phyloP scores from a whole-genome alignment of 2,329 filamentous ascomycete genomes.

The Hypoxylon sp. region DNA sequence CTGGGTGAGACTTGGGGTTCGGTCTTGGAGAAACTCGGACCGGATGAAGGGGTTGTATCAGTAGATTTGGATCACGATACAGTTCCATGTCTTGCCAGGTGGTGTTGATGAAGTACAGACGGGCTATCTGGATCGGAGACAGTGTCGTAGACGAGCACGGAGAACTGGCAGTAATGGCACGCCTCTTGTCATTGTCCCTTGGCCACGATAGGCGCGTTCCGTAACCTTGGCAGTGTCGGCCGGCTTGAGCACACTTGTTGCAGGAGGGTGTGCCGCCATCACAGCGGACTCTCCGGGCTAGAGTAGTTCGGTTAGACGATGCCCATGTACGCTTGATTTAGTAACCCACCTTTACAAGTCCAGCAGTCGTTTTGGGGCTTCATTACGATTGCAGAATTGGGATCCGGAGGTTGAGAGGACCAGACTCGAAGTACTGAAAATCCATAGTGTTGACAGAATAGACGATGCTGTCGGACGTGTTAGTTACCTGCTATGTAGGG shows the following conservation, averaged over 20 bases:
- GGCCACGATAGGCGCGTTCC: slow-evolving; percentile 44
- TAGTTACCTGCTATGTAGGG: too few relatives aligned
- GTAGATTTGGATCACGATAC: slow-evolving; percentile 19
- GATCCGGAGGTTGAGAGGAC: too few relatives aligned
- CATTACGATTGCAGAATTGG: slow-evolving; percentile 5
- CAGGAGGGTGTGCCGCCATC: slow-evolving; percentile 37
- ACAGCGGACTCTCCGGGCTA: slow-evolving; percentile 40
- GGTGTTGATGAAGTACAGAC: slow-evolving; percentile 36
- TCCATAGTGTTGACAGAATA: not conserved
- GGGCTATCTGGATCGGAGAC: not conserved
- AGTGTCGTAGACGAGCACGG: not conserved
- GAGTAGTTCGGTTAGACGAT: not conserved
- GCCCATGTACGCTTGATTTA: not conserved
- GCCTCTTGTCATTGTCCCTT: slow-evolving; percentile 36
- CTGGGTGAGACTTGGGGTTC: not conserved
- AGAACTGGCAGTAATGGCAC: slow-evolving; percentile 27
- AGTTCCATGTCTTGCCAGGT: slow-evolving; percentile 36
- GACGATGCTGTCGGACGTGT: too few relatives aligned
- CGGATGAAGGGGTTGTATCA: not conserved
- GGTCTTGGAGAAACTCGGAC: not conserved
- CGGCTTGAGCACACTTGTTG: slow-evolving; percentile 31
- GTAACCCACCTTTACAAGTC: slow-evolving; percentile 39
- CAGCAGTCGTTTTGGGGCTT: slow-evolving; percentile 31
- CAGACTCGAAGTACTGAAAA: not conserved
- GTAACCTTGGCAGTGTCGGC: slow-evolving; percentile 40